A percentile compares a stretch with the other conserved stretches of the same genome.
Conservation (phyloP, 768 basidiomycete species). For the Cystofilobasidium macerans region DNA sequence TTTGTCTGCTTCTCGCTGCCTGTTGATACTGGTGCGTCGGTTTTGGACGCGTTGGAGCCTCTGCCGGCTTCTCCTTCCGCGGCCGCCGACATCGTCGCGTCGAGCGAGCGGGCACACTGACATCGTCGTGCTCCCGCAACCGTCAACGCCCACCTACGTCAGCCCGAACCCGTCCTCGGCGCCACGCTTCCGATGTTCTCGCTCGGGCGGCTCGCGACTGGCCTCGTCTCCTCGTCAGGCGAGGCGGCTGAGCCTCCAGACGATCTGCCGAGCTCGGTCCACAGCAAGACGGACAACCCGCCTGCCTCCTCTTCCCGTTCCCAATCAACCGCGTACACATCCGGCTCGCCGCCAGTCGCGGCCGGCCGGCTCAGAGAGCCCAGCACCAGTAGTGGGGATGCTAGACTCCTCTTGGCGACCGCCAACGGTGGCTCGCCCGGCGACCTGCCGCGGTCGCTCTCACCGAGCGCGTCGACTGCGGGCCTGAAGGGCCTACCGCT, state of each 20-base stretch:
- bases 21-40: too few relatives aligned
- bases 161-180: neutral
- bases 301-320: neutral
- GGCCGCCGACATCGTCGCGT: too few relatives aligned
- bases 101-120: too few relatives aligned
- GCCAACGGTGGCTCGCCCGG: neutral
- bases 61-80: too few relatives aligned
- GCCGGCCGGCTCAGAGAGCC: too few relatives aligned
- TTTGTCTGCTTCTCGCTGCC: too few relatives aligned
- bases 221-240: neutral
- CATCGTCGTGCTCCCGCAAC: too few relatives aligned
- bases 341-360: neutral
- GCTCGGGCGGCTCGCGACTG: neutral
- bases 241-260: neutral
- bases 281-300: too few relatives aligned
- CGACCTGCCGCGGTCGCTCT: neutral
- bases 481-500: slow-evolving; percentile 2
- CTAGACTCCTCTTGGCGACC: neutral
- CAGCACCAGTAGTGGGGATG: too few relatives aligned
- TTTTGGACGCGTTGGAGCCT: too few relatives aligned
- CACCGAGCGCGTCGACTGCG: neutral
- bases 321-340: neutral
- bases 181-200: neutral
- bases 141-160: too few relatives aligned
- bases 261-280: neutral